Evolutionary conservation across 371 early-diverging fungal genomes (phyloP), one percentile per base, ranked within the genome.

Genomic region (Apophysomyces trapeziformis): DNA sequence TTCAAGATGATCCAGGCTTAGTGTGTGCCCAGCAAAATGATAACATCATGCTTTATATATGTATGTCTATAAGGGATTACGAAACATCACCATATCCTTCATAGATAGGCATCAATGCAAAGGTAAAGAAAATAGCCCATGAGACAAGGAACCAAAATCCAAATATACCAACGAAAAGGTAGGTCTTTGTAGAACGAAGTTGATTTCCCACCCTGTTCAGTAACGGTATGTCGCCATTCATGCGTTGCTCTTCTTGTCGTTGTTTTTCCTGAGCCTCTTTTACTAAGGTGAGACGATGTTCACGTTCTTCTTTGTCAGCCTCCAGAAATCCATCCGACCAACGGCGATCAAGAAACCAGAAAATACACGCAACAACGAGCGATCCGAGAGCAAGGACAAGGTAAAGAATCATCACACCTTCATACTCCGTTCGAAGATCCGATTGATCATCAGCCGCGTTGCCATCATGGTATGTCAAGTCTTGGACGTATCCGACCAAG

Each of bases 401-500:
- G 50, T 79, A 82, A 0, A 82, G 47, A 26, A 72, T 66, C 82
- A 82, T 82, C 57, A 82, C 82, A 16, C 82, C 77, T 58, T 75
- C 59, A 44, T 82, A 82, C 38, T 82, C 79, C 21, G 54, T 60
- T 38, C 68, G 65, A 2, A 79, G 62, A 60, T 82, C 82, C 0
- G 57, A 6, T 4, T 59, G 46, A 45, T 78, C 70, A 58, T 82
- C 77, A 18, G 68, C 46, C 0, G 77, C 70, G 37, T 82, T 47
- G 36, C 79, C 79, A 45, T 82, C 82, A 43, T 79, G 82, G 45
- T 69, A 77, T 0, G 82, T 77, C 32, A 77, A 59, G 67, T 85
- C 85, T 58, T 85, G 85, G 1, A 85, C 74, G 61, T 79, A 78
- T 9, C 85, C 85, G 35, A 80, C 76, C 5, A 83, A 13, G 0